Evolutionary conservation across 2,329 filamentous ascomycete species (phyloP).

Genomic region (Pseudonectria buxi): DNA sequence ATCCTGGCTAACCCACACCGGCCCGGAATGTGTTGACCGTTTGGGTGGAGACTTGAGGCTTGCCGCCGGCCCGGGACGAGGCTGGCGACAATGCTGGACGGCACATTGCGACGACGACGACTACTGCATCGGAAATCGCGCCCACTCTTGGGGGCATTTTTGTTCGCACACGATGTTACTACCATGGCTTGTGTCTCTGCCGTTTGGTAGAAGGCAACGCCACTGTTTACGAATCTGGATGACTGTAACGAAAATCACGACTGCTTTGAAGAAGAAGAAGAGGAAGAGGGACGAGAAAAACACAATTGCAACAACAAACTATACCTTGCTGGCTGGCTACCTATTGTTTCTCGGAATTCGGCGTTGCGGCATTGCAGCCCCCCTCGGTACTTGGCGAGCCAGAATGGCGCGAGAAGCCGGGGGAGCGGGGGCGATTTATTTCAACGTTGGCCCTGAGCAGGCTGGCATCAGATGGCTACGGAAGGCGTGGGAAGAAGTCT

Average conservation of each 20-base stretch:
- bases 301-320: background rate
- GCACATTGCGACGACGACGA: slow-evolving; percentile 7
- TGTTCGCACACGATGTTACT: too few relatives aligned
- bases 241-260: slow-evolving; percentile 24
- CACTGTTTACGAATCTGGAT: slow-evolving; percentile 19
- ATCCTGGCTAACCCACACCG: background rate
- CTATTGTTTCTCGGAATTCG: slow-evolving; percentile 20
- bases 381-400: too few relatives aligned
- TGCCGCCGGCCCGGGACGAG: slow-evolving; percentile 8
- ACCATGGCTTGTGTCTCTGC: background rate
- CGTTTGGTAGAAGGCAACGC: slow-evolving; percentile 5
- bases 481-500: too few relatives aligned
- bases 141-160: too few relatives aligned
- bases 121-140: background rate
- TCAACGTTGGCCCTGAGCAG: too few relatives aligned
- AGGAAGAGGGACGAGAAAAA: too few relatives aligned
- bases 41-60: background rate
- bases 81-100: slow-evolving; percentile 10
- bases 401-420: too few relatives aligned
- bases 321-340: slow-evolving; percentile 12
- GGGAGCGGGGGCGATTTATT: too few relatives aligned
- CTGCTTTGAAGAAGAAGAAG: slow-evolving; percentile 1
- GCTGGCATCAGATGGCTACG: too few relatives aligned
- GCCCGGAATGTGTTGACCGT: background rate
- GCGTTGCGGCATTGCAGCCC: slow-evolving; percentile 15